Evolutionary conservation across 495 filamentous ascomycete species (phyloP).

Genomic region (Talaromyces trachyspermus): DNA sequence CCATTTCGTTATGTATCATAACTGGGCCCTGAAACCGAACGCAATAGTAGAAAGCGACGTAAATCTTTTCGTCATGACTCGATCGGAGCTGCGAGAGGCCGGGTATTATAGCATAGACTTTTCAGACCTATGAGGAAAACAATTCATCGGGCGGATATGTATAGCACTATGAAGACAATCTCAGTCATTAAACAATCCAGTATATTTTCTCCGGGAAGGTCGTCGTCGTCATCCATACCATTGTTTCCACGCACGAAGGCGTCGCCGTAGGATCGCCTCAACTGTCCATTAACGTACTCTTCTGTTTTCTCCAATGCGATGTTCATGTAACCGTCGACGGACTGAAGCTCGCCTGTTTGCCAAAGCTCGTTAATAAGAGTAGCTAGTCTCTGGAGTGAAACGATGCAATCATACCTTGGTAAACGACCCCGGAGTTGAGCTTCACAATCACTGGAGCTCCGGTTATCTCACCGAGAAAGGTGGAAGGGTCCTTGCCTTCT

Average conservation of each 20-base stretch:
- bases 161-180: constrained; percentile 36
- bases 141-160: constrained; percentile 32
- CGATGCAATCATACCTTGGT: constrained; percentile 59
- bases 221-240: too few relatives aligned
- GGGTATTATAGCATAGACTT: too few relatives aligned
- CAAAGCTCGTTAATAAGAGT: constrained; percentile 11
- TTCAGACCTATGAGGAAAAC: background rate
- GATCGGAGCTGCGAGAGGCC: too few relatives aligned
- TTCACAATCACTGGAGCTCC: constrained; percentile 89
- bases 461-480: constrained; percentile 87
- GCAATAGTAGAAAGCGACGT: background rate
- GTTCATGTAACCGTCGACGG: constrained; percentile 98
- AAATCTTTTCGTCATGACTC: background rate
- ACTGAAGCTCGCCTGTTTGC: constrained; percentile 74
- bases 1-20: background rate
- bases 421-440: constrained; percentile 90
- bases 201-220: too few relatives aligned
- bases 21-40: background rate
- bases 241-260: constrained; percentile 97
- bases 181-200: too few relatives aligned
- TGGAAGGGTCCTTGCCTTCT: constrained; percentile 81
- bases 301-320: constrained; percentile 92
- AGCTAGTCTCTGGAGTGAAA: background rate
- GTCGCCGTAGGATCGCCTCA: constrained; percentile 80
- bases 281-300: constrained; percentile 78